Evolutionary conservation across 495 filamentous ascomycete genomes (phyloP), one percentile per base, ranked within the genome.

Genomic region (Penicillium silybi): DNA sequence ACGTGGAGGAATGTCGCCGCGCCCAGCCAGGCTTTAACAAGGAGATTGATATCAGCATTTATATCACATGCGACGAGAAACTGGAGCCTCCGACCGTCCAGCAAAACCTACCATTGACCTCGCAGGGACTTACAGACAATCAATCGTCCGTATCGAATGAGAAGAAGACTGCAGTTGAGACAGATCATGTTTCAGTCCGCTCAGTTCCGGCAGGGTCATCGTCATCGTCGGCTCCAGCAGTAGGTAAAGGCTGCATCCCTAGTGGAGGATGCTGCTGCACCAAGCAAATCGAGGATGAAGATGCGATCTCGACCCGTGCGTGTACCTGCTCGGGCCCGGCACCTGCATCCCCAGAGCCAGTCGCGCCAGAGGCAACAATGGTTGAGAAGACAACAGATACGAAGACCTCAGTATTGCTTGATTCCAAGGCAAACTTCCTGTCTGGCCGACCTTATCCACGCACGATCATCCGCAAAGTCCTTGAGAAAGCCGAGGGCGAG

Each of bases 401-500:
- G 9, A 3, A 32, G 29, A 32, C 29, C 4, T 11, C 29, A 13
- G 29, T 3, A 11, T 32, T 10, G 10, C 11, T 32, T 0, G 29
- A 32, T 32, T 32, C 29, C 10, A 32, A 32, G 11, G 29, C 29
- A 32, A 32, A 32, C 29, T 32, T 71, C 1, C 5, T 70, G 23
- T 63, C 66, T 11, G 75, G 78, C 20, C 69, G 77, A n/a, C 79
- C 78, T 1, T 59, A 65, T 19, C 63, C 64, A 4, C 66, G 60
- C 2, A 65, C 54, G 3, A 69, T 86, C 44, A 76, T 87, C 25
- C 70, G 73, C 23, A 75, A 71, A 46, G 66, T 74, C 19, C 63
- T 96, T 1, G 90, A 96, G 68, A 79, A 77, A 16, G 89, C 90
- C 1, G 75, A 77, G 16, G 92, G 91, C 2, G 91, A 96, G 75